A percentile compares a stretch with the other conserved stretches of the same genome.
phyloP scores from a whole-genome alignment of 768 basidiomycete genomes.

The Mycena albidolilacea region DNA sequence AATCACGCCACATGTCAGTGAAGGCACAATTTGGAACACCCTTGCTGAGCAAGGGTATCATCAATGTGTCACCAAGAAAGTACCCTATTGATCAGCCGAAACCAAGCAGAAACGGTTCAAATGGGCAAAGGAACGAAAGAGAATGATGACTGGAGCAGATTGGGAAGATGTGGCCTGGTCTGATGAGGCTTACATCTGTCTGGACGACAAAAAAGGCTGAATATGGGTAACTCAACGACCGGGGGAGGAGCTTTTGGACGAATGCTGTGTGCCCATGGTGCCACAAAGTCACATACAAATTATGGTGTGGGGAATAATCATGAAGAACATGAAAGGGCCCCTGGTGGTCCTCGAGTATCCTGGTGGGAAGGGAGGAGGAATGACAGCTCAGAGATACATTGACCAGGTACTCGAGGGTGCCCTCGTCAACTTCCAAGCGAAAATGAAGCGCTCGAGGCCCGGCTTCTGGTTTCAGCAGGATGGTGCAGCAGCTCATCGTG shows the following conservation, averaged over 20 bases:
- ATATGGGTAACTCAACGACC: no score
- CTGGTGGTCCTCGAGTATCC: not conserved
- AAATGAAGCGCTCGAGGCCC: not conserved
- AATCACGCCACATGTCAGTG: no score
- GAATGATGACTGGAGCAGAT: conserved; percentile 12
- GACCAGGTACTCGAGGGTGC: not conserved
- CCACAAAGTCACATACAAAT: not conserved
- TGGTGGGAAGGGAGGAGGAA: not conserved
- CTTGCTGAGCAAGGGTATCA: conserved; percentile 39
- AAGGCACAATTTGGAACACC: conserved; percentile 29
- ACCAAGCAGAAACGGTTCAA: conserved; percentile 36
- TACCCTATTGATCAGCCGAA: conserved; percentile 42
- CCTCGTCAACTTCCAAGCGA: not conserved
- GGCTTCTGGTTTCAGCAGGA: not conserved
- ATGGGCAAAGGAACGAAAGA: conserved; percentile 40
- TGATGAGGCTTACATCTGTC: not conserved
- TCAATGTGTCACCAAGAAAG: conserved; percentile 41
- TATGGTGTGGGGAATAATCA: not conserved
- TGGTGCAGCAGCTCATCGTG: not conserved
- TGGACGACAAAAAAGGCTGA: no score
- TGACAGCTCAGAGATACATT: not conserved
- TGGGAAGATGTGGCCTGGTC: not conserved
- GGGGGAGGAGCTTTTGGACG: not conserved
- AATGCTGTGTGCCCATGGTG: not conserved
- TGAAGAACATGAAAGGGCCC: not conserved